Evolutionary conservation across 768 basidiomycete genomes (phyloP), one percentile per base, ranked within the genome.

Genomic region (Pisolithus orientalis): DNA sequence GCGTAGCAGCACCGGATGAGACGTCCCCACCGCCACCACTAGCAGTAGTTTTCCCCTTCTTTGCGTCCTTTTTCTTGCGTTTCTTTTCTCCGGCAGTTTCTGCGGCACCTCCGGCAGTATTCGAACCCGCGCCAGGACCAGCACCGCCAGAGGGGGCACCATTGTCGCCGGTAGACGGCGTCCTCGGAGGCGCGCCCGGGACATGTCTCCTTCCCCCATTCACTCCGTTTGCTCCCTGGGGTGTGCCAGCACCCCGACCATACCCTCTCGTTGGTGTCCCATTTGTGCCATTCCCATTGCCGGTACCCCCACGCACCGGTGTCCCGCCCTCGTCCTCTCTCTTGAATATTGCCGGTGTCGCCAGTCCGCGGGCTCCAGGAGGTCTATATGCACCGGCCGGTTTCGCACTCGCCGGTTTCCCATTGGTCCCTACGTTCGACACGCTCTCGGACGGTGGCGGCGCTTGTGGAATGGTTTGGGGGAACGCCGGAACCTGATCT

Each of bases 371-470:
- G 1, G 94, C 93, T 10, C 94, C 94, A 10, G 94, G 95, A 0
- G 95, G 95, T 0, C 94, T 79, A 68, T 98, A 97, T 0, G 94
- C 90, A 16, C 91, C 94, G 0, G 86, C 83, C 1, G 90, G 79
- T 59, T 86, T 91, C 11, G 79, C 55, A 4, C 79, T 68, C 0
- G 73, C 69, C 0, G 85, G 73, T 61, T 84, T 89, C 31, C 78
- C 75, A 31, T 72, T 65, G 2, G 76, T 74, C 2, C 72, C 75
- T 17, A 75, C 70, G 27, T 68, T 67, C 53, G 69, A 68, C 6
- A 88, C 85, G 52, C 80, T 83, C 44, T 76, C 68, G 44, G 76
- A 77, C 0, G 90, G 83, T 0, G 75, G 67, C 0, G 93, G 93
- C 0, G 90, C 81, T 0, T 77, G 63, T 0, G 89, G 90, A 16